These are phyloP conservation scores for Trichothecium roseum DNA, from an alignment of 2,329 filamentous ascomycete genomes.

Conservation along the genomic window DNA sequence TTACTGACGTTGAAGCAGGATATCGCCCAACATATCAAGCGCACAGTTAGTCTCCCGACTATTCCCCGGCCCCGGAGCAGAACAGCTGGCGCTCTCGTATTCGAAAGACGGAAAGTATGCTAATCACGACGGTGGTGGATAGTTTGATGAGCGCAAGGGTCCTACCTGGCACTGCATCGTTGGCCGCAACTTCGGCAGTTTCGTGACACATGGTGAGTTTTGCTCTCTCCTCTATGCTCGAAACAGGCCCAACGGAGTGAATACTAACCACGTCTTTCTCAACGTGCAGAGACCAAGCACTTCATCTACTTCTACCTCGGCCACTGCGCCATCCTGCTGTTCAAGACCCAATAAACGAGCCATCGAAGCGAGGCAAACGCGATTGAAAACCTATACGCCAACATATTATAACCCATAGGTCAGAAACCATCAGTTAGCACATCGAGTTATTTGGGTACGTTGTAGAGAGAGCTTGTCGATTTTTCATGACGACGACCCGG, in stretches of 20 bases:
- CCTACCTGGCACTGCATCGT: conserved; percentile 99
- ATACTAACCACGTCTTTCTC: too few relatives aligned
- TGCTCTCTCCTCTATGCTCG: too few relatives aligned
- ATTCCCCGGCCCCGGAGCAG: too few relatives aligned
- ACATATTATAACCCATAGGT: too few relatives aligned
- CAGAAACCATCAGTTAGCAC: too few relatives aligned
- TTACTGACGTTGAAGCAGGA: conserved; percentile 48
- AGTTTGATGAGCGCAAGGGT: conserved; percentile 96
- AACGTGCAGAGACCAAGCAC: conserved; percentile 79
- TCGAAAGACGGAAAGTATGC: background rate
- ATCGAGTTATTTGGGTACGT: too few relatives aligned
- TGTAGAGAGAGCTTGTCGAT: too few relatives aligned
- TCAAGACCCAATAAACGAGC: conserved; percentile 80
- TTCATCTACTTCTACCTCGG: conserved; percentile 99
- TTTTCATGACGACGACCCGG: too few relatives aligned
- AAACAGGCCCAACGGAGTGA: conserved; percentile 1
- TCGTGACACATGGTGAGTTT: conserved; percentile 83
- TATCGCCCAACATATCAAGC: conserved; percentile 93
- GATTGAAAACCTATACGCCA: too few relatives aligned
- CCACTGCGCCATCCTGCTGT: conserved; percentile 94
- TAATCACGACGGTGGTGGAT: conserved; percentile 1
- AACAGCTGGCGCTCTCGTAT: too few relatives aligned
- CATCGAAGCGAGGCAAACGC: too few relatives aligned
- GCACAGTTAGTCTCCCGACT: conserved; percentile 50
- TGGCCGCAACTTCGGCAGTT: conserved; percentile 96